phyloP scores from a whole-genome alignment of 179 eudicot genomes.

The Camellia oleifera region DNA sequence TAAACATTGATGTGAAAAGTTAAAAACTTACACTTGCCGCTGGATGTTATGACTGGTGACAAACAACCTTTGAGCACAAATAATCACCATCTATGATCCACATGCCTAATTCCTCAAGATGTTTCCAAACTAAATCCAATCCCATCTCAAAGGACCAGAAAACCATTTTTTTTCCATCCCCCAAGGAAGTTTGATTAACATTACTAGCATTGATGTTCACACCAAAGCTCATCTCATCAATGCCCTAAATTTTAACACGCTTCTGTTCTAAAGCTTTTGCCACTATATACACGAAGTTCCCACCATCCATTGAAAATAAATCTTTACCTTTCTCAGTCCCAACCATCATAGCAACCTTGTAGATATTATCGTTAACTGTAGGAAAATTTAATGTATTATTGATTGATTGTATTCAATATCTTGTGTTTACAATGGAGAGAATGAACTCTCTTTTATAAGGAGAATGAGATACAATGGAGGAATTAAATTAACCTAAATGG shows the following conservation, averaged over 20 bases:
- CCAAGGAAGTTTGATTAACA: constrained; percentile 35
- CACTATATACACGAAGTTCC: constrained; percentile 32
- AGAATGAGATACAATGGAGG: too few species aligned
- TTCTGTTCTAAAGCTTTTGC: constrained; percentile 34
- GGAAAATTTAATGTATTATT: too few species aligned
- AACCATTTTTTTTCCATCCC: constrained; percentile 36
- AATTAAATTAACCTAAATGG: too few species aligned
- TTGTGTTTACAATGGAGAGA: too few species aligned
- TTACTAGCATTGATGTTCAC: constrained; percentile 29
- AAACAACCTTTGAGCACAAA: constrained; percentile 75
- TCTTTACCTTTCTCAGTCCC: constrained; percentile 28
- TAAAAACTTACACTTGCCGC: not conserved
- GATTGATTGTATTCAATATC: too few species aligned
- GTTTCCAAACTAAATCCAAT: constrained; percentile 37
- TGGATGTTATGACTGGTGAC: constrained; percentile 54
- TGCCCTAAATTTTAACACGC: constrained; percentile 29
- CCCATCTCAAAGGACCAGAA: constrained; percentile 60
- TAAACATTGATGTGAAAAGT: not conserved
- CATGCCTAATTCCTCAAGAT: constrained; percentile 49
- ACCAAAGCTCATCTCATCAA: constrained; percentile 40
- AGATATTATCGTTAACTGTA: constrained; percentile 33
- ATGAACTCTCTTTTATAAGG: too few species aligned
- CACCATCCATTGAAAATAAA: constrained; percentile 17
- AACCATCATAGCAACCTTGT: constrained; percentile 25
- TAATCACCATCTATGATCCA: constrained; percentile 75